Conservation (phyloP, 148 eudicot genomes). For the Persicaria maculosa region DNA sequence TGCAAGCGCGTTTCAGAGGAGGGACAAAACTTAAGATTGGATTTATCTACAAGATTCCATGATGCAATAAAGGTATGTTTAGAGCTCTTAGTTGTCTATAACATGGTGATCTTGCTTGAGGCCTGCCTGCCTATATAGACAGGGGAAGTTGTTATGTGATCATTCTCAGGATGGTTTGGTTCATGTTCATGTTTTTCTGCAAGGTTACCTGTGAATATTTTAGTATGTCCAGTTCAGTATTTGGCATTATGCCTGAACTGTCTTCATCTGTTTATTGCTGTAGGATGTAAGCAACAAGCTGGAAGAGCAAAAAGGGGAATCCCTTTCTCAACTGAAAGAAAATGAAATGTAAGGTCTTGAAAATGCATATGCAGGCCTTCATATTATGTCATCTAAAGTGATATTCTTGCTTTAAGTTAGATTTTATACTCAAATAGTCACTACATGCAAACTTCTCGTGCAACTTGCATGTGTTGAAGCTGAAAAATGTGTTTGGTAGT, state of each 20-base stretch:
- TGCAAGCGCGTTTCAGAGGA: conserved; percentile 82
- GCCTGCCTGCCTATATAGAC: background rate
- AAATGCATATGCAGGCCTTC: conserved; percentile 10
- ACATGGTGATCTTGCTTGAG: background rate
- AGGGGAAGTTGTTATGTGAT: too few relatives aligned
- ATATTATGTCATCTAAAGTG: background rate
- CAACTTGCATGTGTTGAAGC: background rate
- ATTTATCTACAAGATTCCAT: conserved; percentile 72
- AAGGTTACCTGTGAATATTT: background rate
- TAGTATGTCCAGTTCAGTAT: background rate
- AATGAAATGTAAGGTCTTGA: conserved; percentile 72
- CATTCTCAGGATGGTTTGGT: background rate
- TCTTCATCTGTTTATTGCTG: conserved; percentile 9
- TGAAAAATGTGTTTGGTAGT: background rate
- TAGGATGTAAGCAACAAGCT: conserved; percentile 90
- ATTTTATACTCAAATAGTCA: background rate
- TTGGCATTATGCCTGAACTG: background rate
- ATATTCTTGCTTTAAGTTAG: background rate
- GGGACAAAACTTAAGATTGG: conserved; percentile 88
- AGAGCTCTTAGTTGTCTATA: background rate
- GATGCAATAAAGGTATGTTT: conserved; percentile 76
- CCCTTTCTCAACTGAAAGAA: conserved; percentile 81
- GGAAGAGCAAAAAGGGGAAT: conserved; percentile 87
- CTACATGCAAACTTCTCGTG: background rate
- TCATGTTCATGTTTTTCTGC: background rate